Evolutionary conservation across 2,329 filamentous ascomycete genomes (phyloP).

Genomic region (Verticillium nonalfalfae): DNA sequence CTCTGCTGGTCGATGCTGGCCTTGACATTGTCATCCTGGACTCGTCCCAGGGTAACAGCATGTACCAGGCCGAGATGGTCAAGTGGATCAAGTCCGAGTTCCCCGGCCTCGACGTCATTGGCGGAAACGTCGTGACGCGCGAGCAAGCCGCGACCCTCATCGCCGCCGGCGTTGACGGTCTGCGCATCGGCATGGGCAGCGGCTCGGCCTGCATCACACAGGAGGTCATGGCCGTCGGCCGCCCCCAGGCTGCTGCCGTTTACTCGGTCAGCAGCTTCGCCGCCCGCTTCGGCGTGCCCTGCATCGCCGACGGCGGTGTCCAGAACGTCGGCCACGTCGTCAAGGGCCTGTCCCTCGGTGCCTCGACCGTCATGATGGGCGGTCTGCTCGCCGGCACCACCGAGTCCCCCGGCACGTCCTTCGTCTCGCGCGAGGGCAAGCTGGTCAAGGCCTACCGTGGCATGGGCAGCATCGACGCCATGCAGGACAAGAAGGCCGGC

Average conservation of each 20-base stretch:
- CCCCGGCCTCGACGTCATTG: slow-evolving; percentile 87
- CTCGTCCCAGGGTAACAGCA: slow-evolving; percentile 95
- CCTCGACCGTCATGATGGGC: slow-evolving; percentile 98
- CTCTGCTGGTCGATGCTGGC: slow-evolving; percentile 87
- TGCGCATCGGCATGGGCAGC: slow-evolving; percentile 98
- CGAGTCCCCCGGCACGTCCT: slow-evolving; percentile 94
- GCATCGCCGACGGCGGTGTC: slow-evolving; percentile 95
- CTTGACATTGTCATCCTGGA: slow-evolving; percentile 94
- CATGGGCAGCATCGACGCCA: slow-evolving; percentile 98
- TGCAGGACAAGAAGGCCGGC: slow-evolving; percentile 98
- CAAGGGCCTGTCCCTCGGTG: slow-evolving; percentile 92
- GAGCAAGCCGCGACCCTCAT: slow-evolving; percentile 93
- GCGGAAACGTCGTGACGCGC: slow-evolving; percentile 95
- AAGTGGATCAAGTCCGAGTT: slow-evolving; percentile 88
- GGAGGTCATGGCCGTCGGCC: slow-evolving; percentile 98
- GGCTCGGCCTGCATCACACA: slow-evolving; percentile 98
- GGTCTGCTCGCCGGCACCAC: slow-evolving; percentile 95
- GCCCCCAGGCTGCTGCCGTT: slow-evolving; percentile 90
- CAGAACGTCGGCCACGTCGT: slow-evolving; percentile 99
- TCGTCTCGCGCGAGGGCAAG: slow-evolving; percentile 93
- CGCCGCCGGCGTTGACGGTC: slow-evolving; percentile 87
- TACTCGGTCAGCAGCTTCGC: slow-evolving; percentile 87
- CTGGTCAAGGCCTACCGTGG: slow-evolving; percentile 98
- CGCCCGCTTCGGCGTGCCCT: slow-evolving; percentile 88
- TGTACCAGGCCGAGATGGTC: slow-evolving; percentile 99